These are phyloP conservation scores for Aspergillus tamarii DNA, from an alignment of 2,329 filamentous ascomycete species.

Conservation along the genomic window DNA sequence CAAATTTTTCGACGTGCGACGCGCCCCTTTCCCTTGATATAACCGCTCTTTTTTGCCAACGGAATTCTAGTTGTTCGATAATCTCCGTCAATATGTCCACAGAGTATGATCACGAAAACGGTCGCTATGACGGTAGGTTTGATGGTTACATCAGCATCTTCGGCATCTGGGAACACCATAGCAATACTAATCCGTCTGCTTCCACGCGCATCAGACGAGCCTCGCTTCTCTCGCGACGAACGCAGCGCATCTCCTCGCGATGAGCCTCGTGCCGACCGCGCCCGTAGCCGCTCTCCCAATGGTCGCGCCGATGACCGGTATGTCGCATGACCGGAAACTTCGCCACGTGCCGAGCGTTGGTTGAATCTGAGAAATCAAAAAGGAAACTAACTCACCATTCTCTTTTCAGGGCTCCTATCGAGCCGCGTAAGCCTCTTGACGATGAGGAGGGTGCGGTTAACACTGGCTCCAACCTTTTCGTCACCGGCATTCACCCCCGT, in stretches of 20 bases:
- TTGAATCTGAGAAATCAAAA: background rate
- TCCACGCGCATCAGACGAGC: constrained; percentile 52
- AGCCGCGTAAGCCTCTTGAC: constrained; percentile 48
- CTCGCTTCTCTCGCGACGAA: constrained; percentile 64
- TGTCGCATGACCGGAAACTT: constrained; percentile 17
- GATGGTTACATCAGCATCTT: constrained; percentile 15
- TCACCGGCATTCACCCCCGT: constrained; percentile 95
- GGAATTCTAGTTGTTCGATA: constrained; percentile 19
- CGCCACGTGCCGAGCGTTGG: background rate
- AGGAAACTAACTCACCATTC: background rate
- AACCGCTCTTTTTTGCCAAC: constrained; percentile 24
- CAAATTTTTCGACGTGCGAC: constrained; percentile 14
- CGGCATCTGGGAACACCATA: constrained; percentile 10
- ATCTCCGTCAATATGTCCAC: constrained; percentile 41
- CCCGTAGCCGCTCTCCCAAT: constrained; percentile 67
- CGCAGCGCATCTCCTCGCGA: constrained; percentile 68
- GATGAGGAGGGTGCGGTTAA: constrained; percentile 82
- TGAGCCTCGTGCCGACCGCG: constrained; percentile 56
- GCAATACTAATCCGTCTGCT: constrained; percentile 18
- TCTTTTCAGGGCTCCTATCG: constrained; percentile 47
- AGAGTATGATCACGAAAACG: constrained; percentile 68
- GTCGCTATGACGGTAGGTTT: constrained; percentile 65
- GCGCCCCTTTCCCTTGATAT: constrained; percentile 10
- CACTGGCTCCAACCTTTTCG: constrained; percentile 96
- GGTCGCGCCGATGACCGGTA: constrained; percentile 59